phyloP scores from a whole-genome alignment of 2,329 filamentous ascomycete species.

The Gnomoniopsis smithogilvyi region DNA sequence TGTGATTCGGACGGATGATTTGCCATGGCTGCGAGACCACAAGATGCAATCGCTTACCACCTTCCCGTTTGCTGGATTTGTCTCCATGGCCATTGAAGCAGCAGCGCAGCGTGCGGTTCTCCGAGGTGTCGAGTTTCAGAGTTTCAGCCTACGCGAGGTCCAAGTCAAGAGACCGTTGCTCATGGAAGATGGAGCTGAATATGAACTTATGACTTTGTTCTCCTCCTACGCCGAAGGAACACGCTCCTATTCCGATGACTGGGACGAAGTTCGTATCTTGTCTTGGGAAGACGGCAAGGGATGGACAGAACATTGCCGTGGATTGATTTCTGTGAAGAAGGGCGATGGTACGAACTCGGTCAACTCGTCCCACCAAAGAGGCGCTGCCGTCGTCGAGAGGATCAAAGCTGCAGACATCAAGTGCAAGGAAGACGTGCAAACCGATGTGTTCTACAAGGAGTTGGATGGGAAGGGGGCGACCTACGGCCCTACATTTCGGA shows the following conservation, averaged over 20 bases:
- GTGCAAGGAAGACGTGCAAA: slow-evolving; percentile 2
- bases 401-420: slow-evolving; percentile 2
- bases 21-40: slow-evolving; percentile 12
- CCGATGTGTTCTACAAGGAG: slow-evolving; percentile 15
- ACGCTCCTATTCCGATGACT: slow-evolving; percentile 20
- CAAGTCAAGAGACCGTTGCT: slow-evolving; percentile 27
- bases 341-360: not conserved
- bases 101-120: slow-evolving; percentile 23
- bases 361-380: not conserved
- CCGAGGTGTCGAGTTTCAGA: slow-evolving; percentile 15
- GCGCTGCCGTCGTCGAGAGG: not conserved
- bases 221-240: slow-evolving; percentile 18
- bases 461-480: slow-evolving; percentile 15
- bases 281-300: slow-evolving; percentile 26
- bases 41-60: slow-evolving; percentile 27
- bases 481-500: slow-evolving; percentile 16
- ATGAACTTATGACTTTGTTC: slow-evolving; percentile 25
- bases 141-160: slow-evolving; percentile 27
- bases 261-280: slow-evolving; percentile 29
- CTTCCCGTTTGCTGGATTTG: slow-evolving; percentile 41
- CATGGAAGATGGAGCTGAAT: slow-evolving; percentile 25
- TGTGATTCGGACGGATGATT: slow-evolving; percentile 23
- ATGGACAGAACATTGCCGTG: slow-evolving; percentile 28
- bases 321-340: slow-evolving; percentile 20
- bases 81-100: slow-evolving; percentile 37